phyloP scores from a whole-genome alignment of 176 grass and related monocot genomes.

The Panicum miliaceum region DNA sequence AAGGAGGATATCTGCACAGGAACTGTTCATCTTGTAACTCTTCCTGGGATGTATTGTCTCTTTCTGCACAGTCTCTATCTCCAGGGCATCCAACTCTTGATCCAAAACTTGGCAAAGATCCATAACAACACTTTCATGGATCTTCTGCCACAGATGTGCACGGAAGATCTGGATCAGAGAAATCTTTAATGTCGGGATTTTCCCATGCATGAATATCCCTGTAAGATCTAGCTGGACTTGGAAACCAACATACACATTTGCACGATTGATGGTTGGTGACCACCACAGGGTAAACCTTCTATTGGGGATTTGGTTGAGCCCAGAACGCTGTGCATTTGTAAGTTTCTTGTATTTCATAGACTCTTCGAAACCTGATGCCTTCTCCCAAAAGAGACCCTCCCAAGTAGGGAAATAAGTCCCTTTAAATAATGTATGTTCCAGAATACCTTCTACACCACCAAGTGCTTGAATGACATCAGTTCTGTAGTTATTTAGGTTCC shows the following conservation, averaged over 20 bases:
- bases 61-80: conserved; percentile 99
- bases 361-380: conserved; percentile 97
- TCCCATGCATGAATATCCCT: conserved; percentile 98
- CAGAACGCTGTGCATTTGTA: conserved; percentile 95
- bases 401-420: conserved; percentile 99
- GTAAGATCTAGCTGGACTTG: conserved; percentile 88
- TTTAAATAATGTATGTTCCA: conserved; percentile 99
- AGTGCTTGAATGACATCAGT: conserved; percentile 99
- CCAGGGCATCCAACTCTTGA: conserved; percentile 92
- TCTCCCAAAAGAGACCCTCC: conserved; percentile 99
- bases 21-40: conserved; percentile 99
- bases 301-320: conserved; percentile 96
- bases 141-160: conserved; percentile 99
- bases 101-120: conserved; percentile 99
- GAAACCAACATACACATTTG: conserved; percentile 94
- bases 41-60: conserved; percentile 99
- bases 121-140: conserved; percentile 99
- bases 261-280: conserved; percentile 95
- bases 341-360: conserved; percentile 99
- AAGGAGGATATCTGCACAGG: conserved; percentile 91
- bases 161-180: conserved; percentile 99
- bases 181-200: conserved; percentile 96
- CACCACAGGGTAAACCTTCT: conserved; percentile 97
- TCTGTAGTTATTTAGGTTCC: conserved; percentile 99
- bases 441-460: conserved; percentile 96